These are phyloP conservation scores for Rhodamnia argentea DNA, from an alignment of 345 rosid species.

Conservation along the genomic window DNA sequence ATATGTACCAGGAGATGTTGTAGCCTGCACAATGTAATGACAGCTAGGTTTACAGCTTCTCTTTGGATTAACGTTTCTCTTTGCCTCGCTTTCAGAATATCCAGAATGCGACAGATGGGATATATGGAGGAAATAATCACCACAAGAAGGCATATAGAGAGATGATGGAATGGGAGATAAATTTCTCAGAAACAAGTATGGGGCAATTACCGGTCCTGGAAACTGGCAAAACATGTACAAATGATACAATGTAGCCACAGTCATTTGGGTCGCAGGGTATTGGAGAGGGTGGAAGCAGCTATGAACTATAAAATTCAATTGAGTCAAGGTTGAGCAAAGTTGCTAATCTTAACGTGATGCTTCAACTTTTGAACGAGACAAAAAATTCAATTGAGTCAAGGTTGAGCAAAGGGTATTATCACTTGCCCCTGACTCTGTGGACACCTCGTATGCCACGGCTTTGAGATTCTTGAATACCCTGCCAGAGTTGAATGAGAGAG, in stretches of 20 bases:
- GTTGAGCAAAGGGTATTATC: neutral
- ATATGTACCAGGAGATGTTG: slow-evolving; percentile 1
- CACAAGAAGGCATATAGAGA: neutral
- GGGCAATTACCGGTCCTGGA: neutral
- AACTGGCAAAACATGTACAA: neutral
- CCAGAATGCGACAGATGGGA: neutral
- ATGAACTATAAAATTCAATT: neutral
- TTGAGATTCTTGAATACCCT: neutral
- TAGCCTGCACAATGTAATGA: slow-evolving; percentile 20
- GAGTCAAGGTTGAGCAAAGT: too few species aligned
- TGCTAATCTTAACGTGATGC: neutral
- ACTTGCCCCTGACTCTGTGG: neutral
- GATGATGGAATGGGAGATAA: neutral
- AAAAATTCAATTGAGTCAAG: neutral
- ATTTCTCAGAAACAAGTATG: neutral
- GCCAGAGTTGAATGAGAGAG: neutral
- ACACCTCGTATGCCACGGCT: slow-evolving; percentile 7
- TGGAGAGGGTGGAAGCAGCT: neutral
- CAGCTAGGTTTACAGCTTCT: neutral
- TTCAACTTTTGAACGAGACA: neutral
- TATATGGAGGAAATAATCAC: neutral
- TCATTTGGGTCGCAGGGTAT: neutral
- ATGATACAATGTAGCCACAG: neutral
- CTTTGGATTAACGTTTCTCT: neutral
- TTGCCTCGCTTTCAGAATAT: neutral